Percentiles rank a stretch among this genome's conserved stretches.
These are phyloP conservation scores for Agapanthus africanus DNA, from an alignment of 106 monocot genomes.

Conservation along the genomic window DNA sequence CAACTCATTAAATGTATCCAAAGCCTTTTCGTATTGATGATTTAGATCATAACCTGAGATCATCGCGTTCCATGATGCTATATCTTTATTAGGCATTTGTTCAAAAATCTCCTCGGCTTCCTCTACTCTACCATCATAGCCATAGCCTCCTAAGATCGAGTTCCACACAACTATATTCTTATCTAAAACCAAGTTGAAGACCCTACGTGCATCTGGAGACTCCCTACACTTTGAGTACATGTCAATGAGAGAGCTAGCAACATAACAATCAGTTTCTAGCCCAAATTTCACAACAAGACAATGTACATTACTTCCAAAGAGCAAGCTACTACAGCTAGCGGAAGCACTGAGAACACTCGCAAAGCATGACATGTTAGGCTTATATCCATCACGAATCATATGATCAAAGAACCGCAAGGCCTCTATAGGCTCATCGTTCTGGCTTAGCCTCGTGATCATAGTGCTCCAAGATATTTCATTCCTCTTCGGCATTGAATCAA, in stretches of 20 bases:
- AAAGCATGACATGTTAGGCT: constrained; percentile 41
- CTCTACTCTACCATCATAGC: constrained; percentile 13
- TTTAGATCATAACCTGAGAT: constrained; percentile 50
- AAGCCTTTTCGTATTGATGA: constrained; percentile 13
- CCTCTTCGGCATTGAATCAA: constrained; percentile 51
- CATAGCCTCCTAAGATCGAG: constrained; percentile 52
- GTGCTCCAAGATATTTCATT: constrained; percentile 58
- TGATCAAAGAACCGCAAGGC: constrained; percentile 27
- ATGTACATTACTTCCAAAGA: constrained; percentile 33
- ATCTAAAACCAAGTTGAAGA: constrained; percentile 32
- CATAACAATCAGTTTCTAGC: constrained; percentile 17
- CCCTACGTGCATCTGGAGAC: constrained; percentile 16
- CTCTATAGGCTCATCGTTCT: constrained; percentile 29
- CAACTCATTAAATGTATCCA: constrained; percentile 46
- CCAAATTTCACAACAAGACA: constrained; percentile 34
- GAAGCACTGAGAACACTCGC: constrained; percentile 41
- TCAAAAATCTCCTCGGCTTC: constrained; percentile 42
- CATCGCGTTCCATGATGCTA: constrained; percentile 50
- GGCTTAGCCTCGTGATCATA: constrained; percentile 47
- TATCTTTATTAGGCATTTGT: constrained; percentile 24
- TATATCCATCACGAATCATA: constrained; percentile 38
- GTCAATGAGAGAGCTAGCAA: constrained; percentile 43
- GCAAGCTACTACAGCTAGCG: constrained; percentile 20
- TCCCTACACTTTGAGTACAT: constrained; percentile 55
- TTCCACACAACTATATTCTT: constrained; percentile 61